Percentiles rank a stretch among this genome's conserved stretches.
Conservation (phyloP, 495 filamentous ascomycete species). For the Podospora pseudoanserina region DNA sequence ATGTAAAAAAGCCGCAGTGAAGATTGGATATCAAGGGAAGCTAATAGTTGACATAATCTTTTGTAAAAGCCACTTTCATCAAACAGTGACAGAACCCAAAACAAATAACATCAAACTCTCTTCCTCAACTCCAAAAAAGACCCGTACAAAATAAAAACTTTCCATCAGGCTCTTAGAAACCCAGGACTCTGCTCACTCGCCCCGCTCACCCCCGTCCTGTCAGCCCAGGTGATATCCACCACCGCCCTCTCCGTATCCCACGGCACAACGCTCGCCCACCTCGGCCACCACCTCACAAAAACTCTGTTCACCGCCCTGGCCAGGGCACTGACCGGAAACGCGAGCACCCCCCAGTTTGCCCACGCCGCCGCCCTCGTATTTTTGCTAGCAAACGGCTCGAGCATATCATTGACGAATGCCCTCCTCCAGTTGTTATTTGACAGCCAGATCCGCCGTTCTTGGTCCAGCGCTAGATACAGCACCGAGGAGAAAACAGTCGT, state of each 20-base stretch:
- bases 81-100: no score
- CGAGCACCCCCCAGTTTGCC: not conserved
- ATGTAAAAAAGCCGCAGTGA: no score
- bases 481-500: not conserved
- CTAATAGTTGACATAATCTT: no score
- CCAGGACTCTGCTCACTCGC: no score
- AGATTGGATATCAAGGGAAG: no score
- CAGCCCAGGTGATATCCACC: no score
- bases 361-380: not conserved
- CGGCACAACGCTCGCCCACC: not conserved
- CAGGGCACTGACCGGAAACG: not conserved
- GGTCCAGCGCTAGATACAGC: not conserved
- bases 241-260: not conserved
- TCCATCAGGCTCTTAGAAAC: no score
- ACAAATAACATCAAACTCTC: no score
- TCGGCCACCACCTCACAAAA: not conserved
- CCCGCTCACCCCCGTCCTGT: not conserved
- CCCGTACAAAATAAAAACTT: no score
- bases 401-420: not conserved
- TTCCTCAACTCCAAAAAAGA: no score
- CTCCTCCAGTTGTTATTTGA: not conserved
- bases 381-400: not conserved
- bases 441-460: not conserved
- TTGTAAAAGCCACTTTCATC: no score
- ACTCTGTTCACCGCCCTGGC: not conserved